These are phyloP conservation scores for Suillus spraguei DNA, from an alignment of 768 basidiomycete species.

Conservation along the genomic window DNA sequence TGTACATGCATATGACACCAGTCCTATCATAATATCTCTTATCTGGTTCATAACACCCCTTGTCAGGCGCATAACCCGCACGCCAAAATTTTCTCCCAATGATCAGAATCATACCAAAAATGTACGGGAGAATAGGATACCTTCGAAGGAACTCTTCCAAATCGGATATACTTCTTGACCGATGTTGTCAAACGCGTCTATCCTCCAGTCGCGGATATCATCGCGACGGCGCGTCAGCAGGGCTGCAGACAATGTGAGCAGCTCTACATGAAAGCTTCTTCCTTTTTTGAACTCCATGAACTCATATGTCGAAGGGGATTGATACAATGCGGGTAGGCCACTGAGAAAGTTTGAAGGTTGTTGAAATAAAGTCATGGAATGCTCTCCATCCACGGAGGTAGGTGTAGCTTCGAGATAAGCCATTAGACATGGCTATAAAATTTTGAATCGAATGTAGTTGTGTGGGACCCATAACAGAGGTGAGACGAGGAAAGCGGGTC, in stretches of 20 bases:
- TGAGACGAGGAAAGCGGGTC: conserved; percentile 33
- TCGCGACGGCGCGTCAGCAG: neutral
- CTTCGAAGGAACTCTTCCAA: neutral
- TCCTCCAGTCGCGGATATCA: neutral
- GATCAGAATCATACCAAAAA: neutral
- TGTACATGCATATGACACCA: neutral
- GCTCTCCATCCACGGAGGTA: neutral
- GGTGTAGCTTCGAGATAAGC: neutral
- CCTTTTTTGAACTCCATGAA: neutral
- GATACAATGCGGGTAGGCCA: neutral
- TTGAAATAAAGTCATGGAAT: neutral
- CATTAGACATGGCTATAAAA: neutral
- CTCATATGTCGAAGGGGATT: neutral
- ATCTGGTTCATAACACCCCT: neutral
- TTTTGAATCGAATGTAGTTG: neutral
- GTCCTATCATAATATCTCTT: neutral
- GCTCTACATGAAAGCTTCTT: neutral
- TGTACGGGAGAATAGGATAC: neutral
- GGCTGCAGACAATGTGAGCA: neutral
- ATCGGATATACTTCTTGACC: neutral
- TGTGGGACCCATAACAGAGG: neutral
- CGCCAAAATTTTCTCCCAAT: neutral
- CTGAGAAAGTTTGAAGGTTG: neutral
- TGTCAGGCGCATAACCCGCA: neutral
- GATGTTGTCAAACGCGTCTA: neutral